A percentile compares a stretch with the other conserved stretches of the same genome.
Conservation (phyloP, 768 basidiomycete species). For the Psilocybe sp. region DNA sequence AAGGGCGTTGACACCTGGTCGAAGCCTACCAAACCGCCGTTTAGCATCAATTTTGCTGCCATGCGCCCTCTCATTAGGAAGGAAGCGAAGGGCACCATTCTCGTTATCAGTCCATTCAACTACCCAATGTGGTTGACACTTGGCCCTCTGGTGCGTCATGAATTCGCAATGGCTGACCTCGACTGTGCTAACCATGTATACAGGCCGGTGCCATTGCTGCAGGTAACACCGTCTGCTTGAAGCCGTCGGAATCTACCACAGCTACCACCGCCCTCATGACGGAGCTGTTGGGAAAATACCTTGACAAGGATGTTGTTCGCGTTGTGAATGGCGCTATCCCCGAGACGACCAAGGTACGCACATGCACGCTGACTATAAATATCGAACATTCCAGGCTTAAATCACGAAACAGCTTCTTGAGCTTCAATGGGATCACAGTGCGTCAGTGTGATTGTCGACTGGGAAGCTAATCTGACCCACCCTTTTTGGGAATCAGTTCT, state of each 20-base stretch:
- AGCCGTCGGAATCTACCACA: conserved; percentile 72
- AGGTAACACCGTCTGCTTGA: conserved; percentile 68
- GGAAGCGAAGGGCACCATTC: conserved; percentile 73
- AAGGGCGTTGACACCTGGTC: conserved; percentile 74
- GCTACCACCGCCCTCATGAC: conserved; percentile 55
- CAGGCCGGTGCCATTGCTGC: conserved; percentile 74
- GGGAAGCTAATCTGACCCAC: background rate
- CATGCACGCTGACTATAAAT: conserved; percentile 1
- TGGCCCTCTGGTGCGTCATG: conserved; percentile 50
- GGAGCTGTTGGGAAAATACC: conserved; percentile 70
- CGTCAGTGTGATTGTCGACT: conserved; percentile 10
- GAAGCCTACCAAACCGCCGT: conserved; percentile 55
- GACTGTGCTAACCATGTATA: background rate
- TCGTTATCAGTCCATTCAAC: conserved; percentile 75
- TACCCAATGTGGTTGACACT: conserved; percentile 64
- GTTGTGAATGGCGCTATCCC: conserved; percentile 68
- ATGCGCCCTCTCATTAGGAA: conserved; percentile 67
- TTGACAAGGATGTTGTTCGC: conserved; percentile 64
- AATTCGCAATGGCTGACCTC: background rate
- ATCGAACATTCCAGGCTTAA: background rate
- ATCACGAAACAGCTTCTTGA: conserved; percentile 54
- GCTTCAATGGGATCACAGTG: conserved; percentile 61
- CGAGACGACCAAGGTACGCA: conserved; percentile 53
- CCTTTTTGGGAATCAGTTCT: conserved; percentile 35
- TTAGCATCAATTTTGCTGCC: conserved; percentile 51